These are phyloP conservation scores for Kokia cookei DNA, from an alignment of 441 rosid species.

Conservation along the genomic window DNA sequence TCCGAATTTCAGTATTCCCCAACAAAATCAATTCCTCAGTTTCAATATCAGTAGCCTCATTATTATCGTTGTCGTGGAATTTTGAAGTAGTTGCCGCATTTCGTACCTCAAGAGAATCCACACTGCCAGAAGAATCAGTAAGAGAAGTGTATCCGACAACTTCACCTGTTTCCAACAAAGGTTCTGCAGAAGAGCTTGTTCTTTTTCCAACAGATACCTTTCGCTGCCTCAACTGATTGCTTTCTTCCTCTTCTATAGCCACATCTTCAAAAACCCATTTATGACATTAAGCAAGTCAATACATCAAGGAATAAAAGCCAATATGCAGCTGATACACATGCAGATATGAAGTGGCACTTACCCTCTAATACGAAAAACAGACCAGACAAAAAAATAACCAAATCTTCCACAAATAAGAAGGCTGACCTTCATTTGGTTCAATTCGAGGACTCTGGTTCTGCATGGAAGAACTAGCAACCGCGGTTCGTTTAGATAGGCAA, in stretches of 20 bases:
- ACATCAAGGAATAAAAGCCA: not conserved
- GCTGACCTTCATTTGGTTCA: slow-evolving; percentile 36
- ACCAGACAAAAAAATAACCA: not conserved
- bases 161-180: slow-evolving; percentile 4
- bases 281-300: not conserved
- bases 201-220: not conserved
- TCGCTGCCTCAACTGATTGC: slow-evolving; percentile 11
- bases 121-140: not conserved
- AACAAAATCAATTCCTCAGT: slow-evolving; percentile 42
- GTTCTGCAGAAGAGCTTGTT: slow-evolving; percentile 20
- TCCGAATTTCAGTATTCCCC: slow-evolving; percentile 6
- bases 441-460: slow-evolving; percentile 3
- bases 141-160: slow-evolving; percentile 13
- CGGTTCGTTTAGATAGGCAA: slow-evolving; percentile 17
- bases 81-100: slow-evolving; percentile 5
- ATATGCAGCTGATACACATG: not conserved
- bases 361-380: not conserved
- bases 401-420: not conserved
- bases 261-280: slow-evolving; percentile 12
- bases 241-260: slow-evolving; percentile 32
- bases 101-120: slow-evolving; percentile 14
- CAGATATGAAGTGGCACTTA: not conserved
- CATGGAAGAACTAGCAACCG: slow-evolving; percentile 19
- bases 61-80: slow-evolving; percentile 12
- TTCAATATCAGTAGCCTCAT: slow-evolving; percentile 20